Evolutionary conservation across 352 stramenopile genomes (phyloP).

Genomic region (Globisporangium nodosum): DNA sequence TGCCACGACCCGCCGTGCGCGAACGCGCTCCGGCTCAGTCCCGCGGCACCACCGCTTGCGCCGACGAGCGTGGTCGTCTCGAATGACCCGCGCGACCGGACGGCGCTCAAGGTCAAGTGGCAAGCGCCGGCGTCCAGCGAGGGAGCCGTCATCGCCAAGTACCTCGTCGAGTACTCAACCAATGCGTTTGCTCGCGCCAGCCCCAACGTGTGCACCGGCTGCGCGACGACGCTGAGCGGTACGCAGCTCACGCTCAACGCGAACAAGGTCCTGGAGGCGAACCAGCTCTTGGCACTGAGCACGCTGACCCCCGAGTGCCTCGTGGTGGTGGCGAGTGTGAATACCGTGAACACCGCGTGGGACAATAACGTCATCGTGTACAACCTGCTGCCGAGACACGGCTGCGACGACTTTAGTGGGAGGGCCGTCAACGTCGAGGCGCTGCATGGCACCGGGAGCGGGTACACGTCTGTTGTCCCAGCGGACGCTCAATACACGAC

Average conservation of each 20-base stretch:
- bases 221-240: conserved; percentile 30
- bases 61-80: conserved; percentile 76
- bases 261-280: conserved; percentile 23
- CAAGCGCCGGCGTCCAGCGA: conserved; percentile 51
- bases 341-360: conserved; percentile 34
- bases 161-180: conserved; percentile 85
- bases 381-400: conserved; percentile 36
- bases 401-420: conserved; percentile 56
- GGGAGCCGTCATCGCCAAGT: conserved; percentile 58
- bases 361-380: conserved; percentile 33
- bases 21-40: conserved; percentile 33
- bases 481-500: conserved; percentile 8
- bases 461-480: conserved; percentile 28
- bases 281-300: conserved; percentile 40
- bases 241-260: conserved; percentile 31
- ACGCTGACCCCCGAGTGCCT: conserved; percentile 44
- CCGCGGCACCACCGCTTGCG: conserved; percentile 62
- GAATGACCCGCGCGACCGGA: conserved; percentile 70
- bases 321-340: conserved; percentile 30
- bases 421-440: conserved; percentile 28
- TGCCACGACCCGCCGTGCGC: conserved; percentile 51
- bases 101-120: conserved; percentile 86
- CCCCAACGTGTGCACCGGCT: conserved; percentile 36
- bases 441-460: conserved; percentile 40
- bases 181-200: conserved; percentile 31